Conservation (phyloP, 257 asterid genomes). For the Jaltomata sinuosa region DNA sequence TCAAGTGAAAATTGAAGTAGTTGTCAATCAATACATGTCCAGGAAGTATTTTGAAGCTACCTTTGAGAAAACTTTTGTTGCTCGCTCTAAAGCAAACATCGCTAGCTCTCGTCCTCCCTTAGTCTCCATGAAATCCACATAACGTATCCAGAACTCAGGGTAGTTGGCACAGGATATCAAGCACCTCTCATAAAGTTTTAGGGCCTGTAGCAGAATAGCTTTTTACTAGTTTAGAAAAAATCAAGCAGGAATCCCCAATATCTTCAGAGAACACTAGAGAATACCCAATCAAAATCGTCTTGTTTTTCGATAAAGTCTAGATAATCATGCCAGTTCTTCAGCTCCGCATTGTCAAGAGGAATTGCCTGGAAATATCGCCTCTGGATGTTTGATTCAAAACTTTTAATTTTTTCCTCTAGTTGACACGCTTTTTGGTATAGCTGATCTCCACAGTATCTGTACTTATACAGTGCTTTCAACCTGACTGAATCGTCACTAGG, state of each 20-base stretch:
- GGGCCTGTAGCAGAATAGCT: conserved; percentile 39
- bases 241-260: conserved; percentile 1
- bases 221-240: background rate
- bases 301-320: conserved; percentile 75
- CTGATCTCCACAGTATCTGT: conserved; percentile 58
- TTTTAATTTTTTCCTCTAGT: conserved; percentile 50
- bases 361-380: conserved; percentile 52
- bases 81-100: conserved; percentile 63
- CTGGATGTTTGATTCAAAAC: conserved; percentile 51
- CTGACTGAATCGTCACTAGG: conserved; percentile 41
- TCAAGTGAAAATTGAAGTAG: background rate
- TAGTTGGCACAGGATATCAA: conserved; percentile 83
- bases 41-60: conserved; percentile 19
- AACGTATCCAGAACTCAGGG: conserved; percentile 92
- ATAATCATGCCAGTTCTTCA: conserved; percentile 76
- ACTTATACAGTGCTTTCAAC: conserved; percentile 55
- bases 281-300: conserved; percentile 67
- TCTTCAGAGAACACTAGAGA: background rate
- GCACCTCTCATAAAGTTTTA: conserved; percentile 85
- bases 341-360: conserved; percentile 63
- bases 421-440: conserved; percentile 51
- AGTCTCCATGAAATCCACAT: conserved; percentile 72
- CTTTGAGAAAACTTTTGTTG: conserved; percentile 66
- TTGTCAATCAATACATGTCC: background rate
- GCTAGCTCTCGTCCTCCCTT: conserved; percentile 77